Base-by-base conservation (phyloP, 148 eudicot genomes). In the Cornus florida region DNA sequence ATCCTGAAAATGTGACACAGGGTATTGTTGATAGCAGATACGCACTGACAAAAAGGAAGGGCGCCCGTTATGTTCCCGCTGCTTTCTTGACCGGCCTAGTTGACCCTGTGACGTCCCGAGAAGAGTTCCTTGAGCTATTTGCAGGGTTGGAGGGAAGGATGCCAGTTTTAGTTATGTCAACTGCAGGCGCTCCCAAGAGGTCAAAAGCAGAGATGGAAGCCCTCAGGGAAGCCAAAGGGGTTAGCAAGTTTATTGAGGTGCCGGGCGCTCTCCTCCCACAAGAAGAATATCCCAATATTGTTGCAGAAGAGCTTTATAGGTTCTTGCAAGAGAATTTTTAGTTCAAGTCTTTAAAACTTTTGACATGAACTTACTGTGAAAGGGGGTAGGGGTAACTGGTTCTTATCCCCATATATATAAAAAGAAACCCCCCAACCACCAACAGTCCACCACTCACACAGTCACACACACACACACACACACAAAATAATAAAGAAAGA, bases 151-250 rank as follows among this genome's bases (percentile, higher is more conserved):
- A 91, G 32, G 97, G 92, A 24, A 86, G 76, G 31, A 78, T 87
- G 53, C 97, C 99, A 2, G 86, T 92, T 69, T 82, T 96, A 28
- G 94, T 93, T 24, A 50, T 93, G 77, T 92, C 99, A 17, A 78
- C 98, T 14, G 62, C 85, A 0, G 84, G 91, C 23, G 82, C 95
- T 81, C 99, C 99, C 33, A 96, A 80, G 88, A 92, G 99, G 84
- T 96, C 99, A 39, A 96, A 96, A 82, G 99, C 97, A 56, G 98
- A 93, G 86, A 96, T 96, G 97, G 97, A 92, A 83, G 93, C 97
- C 78, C 92, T 96, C 0, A 88, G 86, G 69, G 97, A 89, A 53
- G 95, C 92, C 32, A 87, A 87, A 84, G 99, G 98, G 35, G 93
- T 96, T 50, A 77, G 80, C 78, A 93, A 91, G 84, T 96, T 89